Conservation (phyloP, 176 grass and related monocot species). For the sorghum (Sorghum bicolor) region Sorghum_bicolor_NCBIv3 NC_012872.2:70997501-70998000, state of each 20-base stretch:
- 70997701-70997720: conserved; percentile 95
- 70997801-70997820: conserved; percentile 83
- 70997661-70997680: conserved; percentile 84
- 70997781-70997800: conserved; percentile 55
- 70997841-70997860: conserved; percentile 93
- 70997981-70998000: not conserved
- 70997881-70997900: conserved; percentile 99
- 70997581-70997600: not conserved
- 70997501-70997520: not conserved
- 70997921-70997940: conserved; percentile 62
- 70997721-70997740: not conserved
- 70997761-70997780: conserved; percentile 25
- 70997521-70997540: not conserved
- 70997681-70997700: conserved; percentile 76
- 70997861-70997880: conserved; percentile 97
- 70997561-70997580: not conserved
- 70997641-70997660: conserved; percentile 91
- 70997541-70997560: not conserved
- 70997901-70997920: conserved; percentile 99
- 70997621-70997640: conserved; percentile 91
- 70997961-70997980: conserved; percentile 10
- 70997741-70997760: not conserved
- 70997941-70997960: conserved; percentile 15
- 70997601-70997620: conserved; percentile 72
- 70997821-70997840: conserved; percentile 79